Percentiles rank a stretch among this genome's conserved stretches.
These are phyloP conservation scores for Phytophthora sojae DNA, from an alignment of 352 stramenopile genomes.

Conservation along the genomic window DNA sequence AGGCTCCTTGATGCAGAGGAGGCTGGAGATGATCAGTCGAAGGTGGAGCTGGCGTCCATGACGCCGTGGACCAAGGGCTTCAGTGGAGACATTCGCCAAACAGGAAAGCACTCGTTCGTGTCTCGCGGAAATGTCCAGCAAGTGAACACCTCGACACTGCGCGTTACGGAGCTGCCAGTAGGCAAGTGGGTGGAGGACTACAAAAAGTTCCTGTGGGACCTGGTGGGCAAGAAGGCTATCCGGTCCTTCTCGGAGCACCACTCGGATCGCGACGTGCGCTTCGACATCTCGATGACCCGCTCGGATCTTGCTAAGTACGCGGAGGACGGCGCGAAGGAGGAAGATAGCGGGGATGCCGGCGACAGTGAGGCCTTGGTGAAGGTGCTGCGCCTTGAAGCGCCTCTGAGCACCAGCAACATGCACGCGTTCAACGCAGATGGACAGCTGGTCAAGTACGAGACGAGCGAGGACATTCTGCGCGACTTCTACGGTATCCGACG, in stretches of 20 bases:
- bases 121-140: constrained; percentile 77
- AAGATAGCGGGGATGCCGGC: constrained; percentile 24
- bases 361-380: constrained; percentile 75
- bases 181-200: constrained; percentile 99
- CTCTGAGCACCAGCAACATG: constrained; percentile 98
- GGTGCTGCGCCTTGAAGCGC: constrained; percentile 95
- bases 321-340: constrained; percentile 39
- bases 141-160: constrained; percentile 93
- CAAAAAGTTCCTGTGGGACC: constrained; percentile 96
- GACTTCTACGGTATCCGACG: constrained; percentile 95
- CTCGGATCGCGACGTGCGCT: constrained; percentile 92
- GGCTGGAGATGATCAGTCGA: constrained; percentile 41
- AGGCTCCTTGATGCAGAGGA: constrained; percentile 76
- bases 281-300: constrained; percentile 75
- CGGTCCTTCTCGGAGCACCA: constrained; percentile 97
- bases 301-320: constrained; percentile 87
- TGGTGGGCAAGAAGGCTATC: constrained; percentile 89
- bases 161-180: constrained; percentile 97
- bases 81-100: constrained; percentile 87
- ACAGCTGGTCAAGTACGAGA: constrained; percentile 94
- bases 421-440: constrained; percentile 94
- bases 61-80: constrained; percentile 97
- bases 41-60: constrained; percentile 73
- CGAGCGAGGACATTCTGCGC: constrained; percentile 91
- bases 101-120: constrained; percentile 71